These are phyloP conservation scores for Colletotrichum sp. DNA, from an alignment of 2,329 filamentous ascomycete genomes.

Conservation along the genomic window DNA sequence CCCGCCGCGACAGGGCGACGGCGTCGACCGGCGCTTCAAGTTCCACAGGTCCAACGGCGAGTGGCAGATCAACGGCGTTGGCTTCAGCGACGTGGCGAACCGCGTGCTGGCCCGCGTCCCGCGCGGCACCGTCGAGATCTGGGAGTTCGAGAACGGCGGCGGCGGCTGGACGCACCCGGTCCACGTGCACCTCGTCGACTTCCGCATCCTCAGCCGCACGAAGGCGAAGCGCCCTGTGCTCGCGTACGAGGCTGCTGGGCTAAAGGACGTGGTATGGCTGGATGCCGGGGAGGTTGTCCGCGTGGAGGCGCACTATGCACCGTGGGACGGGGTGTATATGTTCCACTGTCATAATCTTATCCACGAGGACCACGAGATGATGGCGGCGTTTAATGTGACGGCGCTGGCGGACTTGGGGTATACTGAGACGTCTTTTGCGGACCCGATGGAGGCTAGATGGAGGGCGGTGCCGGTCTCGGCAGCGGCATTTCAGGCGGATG, in stretches of 20 bases:
- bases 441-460: conserved; percentile 43
- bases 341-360: conserved; percentile 54
- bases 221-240: conserved; percentile 46
- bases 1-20: conserved; percentile 34
- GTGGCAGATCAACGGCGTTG: conserved; percentile 58
- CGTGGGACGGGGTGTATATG: conserved; percentile 58
- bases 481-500: not conserved
- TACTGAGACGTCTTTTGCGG: conserved; percentile 37
- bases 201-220: conserved; percentile 55
- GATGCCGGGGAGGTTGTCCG: conserved; percentile 53
- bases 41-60: conserved; percentile 48
- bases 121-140: conserved; percentile 52
- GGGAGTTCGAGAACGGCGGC: conserved; percentile 53
- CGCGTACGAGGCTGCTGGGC: conserved; percentile 58
- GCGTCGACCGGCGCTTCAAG: conserved; percentile 47
- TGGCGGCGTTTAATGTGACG: conserved; percentile 51
- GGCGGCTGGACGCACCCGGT: conserved; percentile 58
- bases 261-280: conserved; percentile 65
- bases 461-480: conserved; percentile 19
- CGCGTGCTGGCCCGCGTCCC: conserved; percentile 53
- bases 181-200: conserved; percentile 65
- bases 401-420: conserved; percentile 42
- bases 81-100: conserved; percentile 49
- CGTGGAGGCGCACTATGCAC: conserved; percentile 56
- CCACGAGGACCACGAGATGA: conserved; percentile 52